Base-by-base conservation (phyloP, 768 basidiomycete genomes). In the Clitopilus hobsonii region DNA sequence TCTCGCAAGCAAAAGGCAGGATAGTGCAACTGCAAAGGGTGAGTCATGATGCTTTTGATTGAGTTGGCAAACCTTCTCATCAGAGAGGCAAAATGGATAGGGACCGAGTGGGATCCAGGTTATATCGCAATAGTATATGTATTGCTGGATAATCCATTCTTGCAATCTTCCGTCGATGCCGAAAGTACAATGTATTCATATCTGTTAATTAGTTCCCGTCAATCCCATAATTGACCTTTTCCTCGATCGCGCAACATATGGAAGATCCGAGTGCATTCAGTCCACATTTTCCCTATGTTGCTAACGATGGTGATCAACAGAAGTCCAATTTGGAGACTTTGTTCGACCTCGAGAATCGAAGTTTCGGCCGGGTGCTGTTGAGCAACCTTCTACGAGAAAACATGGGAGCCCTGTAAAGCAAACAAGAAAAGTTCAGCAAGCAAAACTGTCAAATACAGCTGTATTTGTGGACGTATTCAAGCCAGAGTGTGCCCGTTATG, bases 1-100 rank as follows among this genome's bases (percentile, higher is more conserved):
- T 70, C 2, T 60, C 51, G 22, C 65, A 58, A 30, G 71, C 71
- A 22, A 64, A 64, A 2, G 69, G 65, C 11, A 64, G 55, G 51
- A 60, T 71, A 18, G 56, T 72, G 1, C 58, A 65, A 51, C 58
- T 69, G 27, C 53, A 57, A 5, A 56, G 53, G 20, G 63, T 61
- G 52, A 61, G 60, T 45, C 25, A n/a, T n/a, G n/a, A n/a, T n/a
- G n/a, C n/a, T n/a, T n/a, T n/a, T n/a, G n/a, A n/a, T n/a, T n/a
- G n/a, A n/a, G n/a, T n/a, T n/a, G n/a, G n/a, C n/a, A n/a, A n/a
- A n/a, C n/a, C n/a, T n/a, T n/a, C n/a, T n/a, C n/a, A n/a, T n/a
- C n/a, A n/a, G n/a, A n/a, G n/a, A n/a, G n/a, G n/a, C n/a, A n/a
- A n/a, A n/a, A 47, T 28, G 14, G 13, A 20, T 30, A 54, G 30